phyloP scores from a whole-genome alignment of 2,329 filamentous ascomycete genomes.

The Diaporthe vaccinii region DNA sequence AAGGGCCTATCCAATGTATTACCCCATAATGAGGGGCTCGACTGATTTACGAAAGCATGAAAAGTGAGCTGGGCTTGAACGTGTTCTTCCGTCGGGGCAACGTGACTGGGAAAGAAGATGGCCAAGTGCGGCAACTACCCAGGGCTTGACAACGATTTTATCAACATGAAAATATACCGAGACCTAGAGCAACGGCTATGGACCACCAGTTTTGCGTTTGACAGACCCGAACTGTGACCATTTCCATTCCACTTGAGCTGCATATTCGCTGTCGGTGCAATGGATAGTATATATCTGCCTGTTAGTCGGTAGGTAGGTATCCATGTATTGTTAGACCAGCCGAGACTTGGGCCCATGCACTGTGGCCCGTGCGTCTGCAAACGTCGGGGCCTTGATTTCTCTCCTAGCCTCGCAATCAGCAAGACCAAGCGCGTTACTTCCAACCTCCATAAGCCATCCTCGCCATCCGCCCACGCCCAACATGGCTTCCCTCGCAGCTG shows the following conservation, averaged over 20 bases:
- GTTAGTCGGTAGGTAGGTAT: neutral
- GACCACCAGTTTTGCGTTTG: neutral
- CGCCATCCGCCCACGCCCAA: constrained; percentile 45
- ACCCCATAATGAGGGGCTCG: constrained; percentile 16
- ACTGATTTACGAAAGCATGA: constrained; percentile 42
- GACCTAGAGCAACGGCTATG: neutral
- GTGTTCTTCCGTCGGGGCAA: constrained; percentile 1
- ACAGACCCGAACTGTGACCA: neutral
- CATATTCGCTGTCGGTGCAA: neutral
- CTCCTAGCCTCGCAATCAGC: neutral
- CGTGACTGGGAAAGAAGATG: neutral
- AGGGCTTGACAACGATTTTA: neutral
- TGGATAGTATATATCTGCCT: neutral
- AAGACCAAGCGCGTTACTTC: neutral
- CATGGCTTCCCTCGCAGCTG: constrained; percentile 78
- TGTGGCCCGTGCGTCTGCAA: constrained; percentile 39
- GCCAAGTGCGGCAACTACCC: neutral
- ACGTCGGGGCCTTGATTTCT: constrained; percentile 24
- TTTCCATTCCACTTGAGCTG: neutral
- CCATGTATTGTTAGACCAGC: neutral
- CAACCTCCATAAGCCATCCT: constrained; percentile 23
- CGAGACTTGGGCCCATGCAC: neutral
- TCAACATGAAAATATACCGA: neutral
- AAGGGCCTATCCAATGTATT: constrained; percentile 20
- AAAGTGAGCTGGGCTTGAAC: constrained; percentile 21